These are phyloP conservation scores for Alternaria viburni DNA, from an alignment of 2,329 filamentous ascomycete genomes.

Conservation along the genomic window DNA sequence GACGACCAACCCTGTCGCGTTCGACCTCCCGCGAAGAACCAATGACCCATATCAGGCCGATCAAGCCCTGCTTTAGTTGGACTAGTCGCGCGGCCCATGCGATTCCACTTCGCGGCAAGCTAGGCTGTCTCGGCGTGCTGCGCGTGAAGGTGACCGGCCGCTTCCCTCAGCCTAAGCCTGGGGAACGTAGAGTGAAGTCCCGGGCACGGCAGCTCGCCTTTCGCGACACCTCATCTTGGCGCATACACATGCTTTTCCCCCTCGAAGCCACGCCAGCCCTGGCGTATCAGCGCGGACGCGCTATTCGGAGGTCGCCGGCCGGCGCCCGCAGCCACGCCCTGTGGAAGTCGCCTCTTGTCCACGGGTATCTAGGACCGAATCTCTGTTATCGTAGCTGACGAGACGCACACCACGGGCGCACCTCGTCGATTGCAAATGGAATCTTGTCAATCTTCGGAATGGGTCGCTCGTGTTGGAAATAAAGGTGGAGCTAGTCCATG, in stretches of 20 bases:
- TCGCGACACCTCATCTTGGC: not conserved
- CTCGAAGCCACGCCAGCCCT: constrained; percentile 4
- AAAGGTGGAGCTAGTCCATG: constrained; percentile 7
- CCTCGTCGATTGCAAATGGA: constrained; percentile 15
- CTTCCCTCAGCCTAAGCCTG: constrained; percentile 5
- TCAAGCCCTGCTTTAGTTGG: constrained; percentile 9
- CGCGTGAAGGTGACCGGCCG: constrained; percentile 5
- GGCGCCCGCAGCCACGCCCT: not conserved
- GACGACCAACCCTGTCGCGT: constrained; percentile 8
- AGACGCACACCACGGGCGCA: constrained; percentile 2
- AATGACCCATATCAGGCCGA: constrained; percentile 13
- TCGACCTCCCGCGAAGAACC: constrained; percentile 7
- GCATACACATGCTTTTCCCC: constrained; percentile 8
- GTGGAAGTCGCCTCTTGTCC: constrained; percentile 12
- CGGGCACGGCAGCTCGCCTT: constrained; percentile 7
- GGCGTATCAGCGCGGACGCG: not conserved
- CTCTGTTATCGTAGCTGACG: constrained; percentile 14
- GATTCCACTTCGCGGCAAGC: constrained; percentile 11
- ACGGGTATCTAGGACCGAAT: constrained; percentile 6
- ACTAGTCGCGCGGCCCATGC: constrained; percentile 9
- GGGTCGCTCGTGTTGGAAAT: not conserved
- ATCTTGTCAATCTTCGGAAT: constrained; percentile 9
- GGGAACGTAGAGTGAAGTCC: not conserved
- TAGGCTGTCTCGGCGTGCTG: constrained; percentile 9
- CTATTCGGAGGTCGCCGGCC: constrained; percentile 10